phyloP scores from a whole-genome alignment of 208 protist species.

The Leishmania aethiopica region DNA sequence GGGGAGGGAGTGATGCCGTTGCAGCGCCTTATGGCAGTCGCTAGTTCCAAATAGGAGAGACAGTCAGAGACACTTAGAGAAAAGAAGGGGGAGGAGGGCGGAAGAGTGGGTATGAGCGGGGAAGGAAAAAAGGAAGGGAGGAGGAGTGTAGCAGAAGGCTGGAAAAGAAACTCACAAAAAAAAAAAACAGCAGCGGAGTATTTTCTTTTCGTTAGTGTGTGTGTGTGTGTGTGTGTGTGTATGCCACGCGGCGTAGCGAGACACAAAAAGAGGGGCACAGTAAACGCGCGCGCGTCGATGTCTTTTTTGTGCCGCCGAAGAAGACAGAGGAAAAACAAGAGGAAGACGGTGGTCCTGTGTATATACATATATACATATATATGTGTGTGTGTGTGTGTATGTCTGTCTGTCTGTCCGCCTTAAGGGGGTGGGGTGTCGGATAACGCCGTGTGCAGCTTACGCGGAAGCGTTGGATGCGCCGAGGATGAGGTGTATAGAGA shows the following conservation, averaged over 20 bases:
- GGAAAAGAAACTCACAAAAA: background rate
- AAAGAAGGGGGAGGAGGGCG: background rate
- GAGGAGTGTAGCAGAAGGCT: background rate
- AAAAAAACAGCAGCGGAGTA: background rate
- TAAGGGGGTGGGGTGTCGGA: background rate
- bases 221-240: background rate
- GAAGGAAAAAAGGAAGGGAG: background rate
- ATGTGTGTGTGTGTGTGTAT: background rate
- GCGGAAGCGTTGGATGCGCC: background rate
- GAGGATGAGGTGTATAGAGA: slow-evolving; percentile 5
- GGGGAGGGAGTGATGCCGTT: background rate
- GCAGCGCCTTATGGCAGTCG: background rate
- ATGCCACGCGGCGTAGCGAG: background rate
- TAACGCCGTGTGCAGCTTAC: background rate
- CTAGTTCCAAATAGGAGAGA: background rate
- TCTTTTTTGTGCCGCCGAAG: background rate
- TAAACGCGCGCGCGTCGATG: background rate
- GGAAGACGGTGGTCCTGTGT: background rate
- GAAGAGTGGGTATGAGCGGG: background rate
- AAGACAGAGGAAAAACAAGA: background rate
- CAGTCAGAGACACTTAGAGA: slow-evolving; percentile 1
- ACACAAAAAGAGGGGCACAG: background rate
- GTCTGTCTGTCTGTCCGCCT: background rate
- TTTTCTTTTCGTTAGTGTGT: background rate
- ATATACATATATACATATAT: too few species aligned